Evolutionary conservation across 2,329 filamentous ascomycete genomes (phyloP), one percentile per base, ranked within the genome.

Genomic region (Pochonia chlamydosporia): DNA sequence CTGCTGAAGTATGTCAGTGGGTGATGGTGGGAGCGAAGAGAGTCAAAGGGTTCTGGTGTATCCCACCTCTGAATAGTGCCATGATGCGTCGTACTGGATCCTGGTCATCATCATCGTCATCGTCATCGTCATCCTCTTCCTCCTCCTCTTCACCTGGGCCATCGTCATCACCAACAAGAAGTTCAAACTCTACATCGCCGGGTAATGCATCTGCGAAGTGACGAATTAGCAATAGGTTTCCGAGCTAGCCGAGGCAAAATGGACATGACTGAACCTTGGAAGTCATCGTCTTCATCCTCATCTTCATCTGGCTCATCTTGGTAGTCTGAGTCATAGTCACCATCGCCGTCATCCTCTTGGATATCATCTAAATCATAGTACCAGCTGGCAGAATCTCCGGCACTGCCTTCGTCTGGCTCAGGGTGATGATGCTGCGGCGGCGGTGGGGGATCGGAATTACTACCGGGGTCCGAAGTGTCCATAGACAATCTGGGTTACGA

Each of bases 11-110:
- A 39, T 25, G 40, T 40, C 21, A 48, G 37, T 18, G n/a, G n/a
- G n/a, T n/a, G n/a, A n/a, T n/a, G n/a, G n/a, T n/a, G n/a, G n/a
- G n/a, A n/a, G n/a, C n/a, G n/a, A n/a, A n/a, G n/a, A n/a, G n/a
- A n/a, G n/a, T n/a, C n/a, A n/a, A n/a, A n/a, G n/a, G n/a, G n/a
- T n/a, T n/a, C n/a, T n/a, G n/a, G n/a, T n/a, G n/a, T n/a, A n/a
- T n/a, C 44, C 24, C 59, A 66, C 65, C 59, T 58, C 61, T 50
- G 24, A 65, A 48, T 11, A 67, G 47, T 9, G 58, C 52, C 25
- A 66, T 43, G 11, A 68, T 55, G 5, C 69, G 66, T 16, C 69
- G 64, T 3, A 68, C 61, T 18, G 70, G 52, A 26, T 58, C 53
- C 30, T 58, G 52, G 8, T 59, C 56, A 20, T 59, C 39, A 21